A percentile compares a stretch with the other conserved stretches of the same genome.
phyloP scores from a whole-genome alignment of 805 yeast species.

The Kazachstania martiniae region DNA sequence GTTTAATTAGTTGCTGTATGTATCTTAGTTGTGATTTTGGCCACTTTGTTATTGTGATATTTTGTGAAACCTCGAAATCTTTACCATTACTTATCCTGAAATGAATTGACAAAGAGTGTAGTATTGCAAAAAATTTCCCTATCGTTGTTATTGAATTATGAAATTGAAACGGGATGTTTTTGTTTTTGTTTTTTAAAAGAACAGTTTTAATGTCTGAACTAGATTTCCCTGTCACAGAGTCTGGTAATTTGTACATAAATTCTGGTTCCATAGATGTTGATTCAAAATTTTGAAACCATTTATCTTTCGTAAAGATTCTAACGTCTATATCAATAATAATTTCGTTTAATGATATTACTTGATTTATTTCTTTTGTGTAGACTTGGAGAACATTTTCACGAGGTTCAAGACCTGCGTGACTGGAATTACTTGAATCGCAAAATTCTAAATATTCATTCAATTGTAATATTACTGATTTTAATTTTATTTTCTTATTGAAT shows the following conservation, averaged over 20 bases:
- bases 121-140: slow-evolving; percentile 36
- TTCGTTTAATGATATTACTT: slow-evolving; percentile 21
- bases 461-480: slow-evolving; percentile 38
- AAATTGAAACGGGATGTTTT: slow-evolving; percentile 26
- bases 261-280: slow-evolving; percentile 25
- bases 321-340: slow-evolving; percentile 17
- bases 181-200: slow-evolving; percentile 23
- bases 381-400: slow-evolving; percentile 33
- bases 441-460: slow-evolving; percentile 45
- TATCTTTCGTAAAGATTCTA: slow-evolving; percentile 20
- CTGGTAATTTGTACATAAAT: slow-evolving; percentile 14
- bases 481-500: slow-evolving; percentile 25
- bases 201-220: slow-evolving; percentile 10
- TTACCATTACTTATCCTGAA: slow-evolving; percentile 39
- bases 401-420: slow-evolving; percentile 18
- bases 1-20: slow-evolving; percentile 41
- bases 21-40: slow-evolving; percentile 37
- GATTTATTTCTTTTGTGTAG: slow-evolving; percentile 18
- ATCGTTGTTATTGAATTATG: slow-evolving; percentile 40
- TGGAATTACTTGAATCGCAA: slow-evolving; percentile 28
- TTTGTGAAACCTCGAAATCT: slow-evolving; percentile 39
- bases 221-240: not conserved
- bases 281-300: slow-evolving; percentile 23
- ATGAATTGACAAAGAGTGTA: slow-evolving; percentile 41
- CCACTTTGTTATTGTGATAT: slow-evolving; percentile 46